Evolutionary conservation across 176 grass and related monocot genomes (phyloP), one percentile per base, ranked within the genome.

Genomic region (Otatea glauca): DNA sequence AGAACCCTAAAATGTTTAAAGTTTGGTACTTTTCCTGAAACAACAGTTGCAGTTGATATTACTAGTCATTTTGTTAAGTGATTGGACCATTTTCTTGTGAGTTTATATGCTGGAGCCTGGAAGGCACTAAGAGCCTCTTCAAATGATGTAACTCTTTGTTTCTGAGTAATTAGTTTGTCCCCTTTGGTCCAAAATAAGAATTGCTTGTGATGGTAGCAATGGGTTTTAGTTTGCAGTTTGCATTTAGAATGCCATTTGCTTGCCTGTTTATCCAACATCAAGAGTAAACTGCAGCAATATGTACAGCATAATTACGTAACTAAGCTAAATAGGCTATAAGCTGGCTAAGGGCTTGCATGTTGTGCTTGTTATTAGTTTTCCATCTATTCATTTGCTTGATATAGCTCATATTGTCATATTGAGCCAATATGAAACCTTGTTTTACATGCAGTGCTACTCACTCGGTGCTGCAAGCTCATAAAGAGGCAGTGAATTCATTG

Each of bases 401-500:
- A 21, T 81, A 56, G 60, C 24, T 70, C 50, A 15, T 70, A 42
- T 70, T n/a, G n/a, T n/a, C n/a, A n/a, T n/a, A n/a, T 61, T 49
- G 14, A 27, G 60, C 66, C 41, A n/a, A 21, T 27, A 32, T 25
- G 34, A 77, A 90, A 29, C n/a, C 7, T 70, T 81, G 35, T 56
- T 87, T 84, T 68, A 84, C 53, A 64, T 70, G 59, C 93, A 99
- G 96, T 79, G 93, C 96, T 60, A 88, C 88, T 84, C 96, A 95
- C 50, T 84, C 92, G 80, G 96, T 98, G 24, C 78, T 99, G 63
- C 72, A 81, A 62, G 93, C 89, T 69, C 96, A 98, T 84, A 93
- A 90, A 79, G 92, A 98, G 70, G 93, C 93, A 13, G 88, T 98
- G 27, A 92, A 88, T 88, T 93, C 85, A 20, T 93, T 96, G 78